Evolutionary conservation across 2,329 filamentous ascomycete genomes (phyloP).

Genomic region (Aspergillaceae sp.): DNA sequence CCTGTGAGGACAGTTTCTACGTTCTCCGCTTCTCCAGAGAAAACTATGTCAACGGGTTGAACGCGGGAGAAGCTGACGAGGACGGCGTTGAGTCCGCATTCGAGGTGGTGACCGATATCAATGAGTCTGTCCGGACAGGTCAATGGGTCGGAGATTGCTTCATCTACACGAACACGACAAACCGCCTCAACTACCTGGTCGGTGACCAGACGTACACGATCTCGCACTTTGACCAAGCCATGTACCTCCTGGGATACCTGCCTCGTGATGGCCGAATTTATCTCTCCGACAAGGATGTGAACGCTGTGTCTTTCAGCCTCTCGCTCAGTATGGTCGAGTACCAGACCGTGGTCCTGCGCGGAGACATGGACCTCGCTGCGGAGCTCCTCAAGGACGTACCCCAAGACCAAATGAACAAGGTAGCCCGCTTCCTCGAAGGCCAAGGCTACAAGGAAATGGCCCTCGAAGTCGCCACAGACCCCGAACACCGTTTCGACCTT

Average conservation of each 20-base stretch:
- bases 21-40: slow-evolving; percentile 87
- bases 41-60: slow-evolving; percentile 73
- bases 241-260: slow-evolving; percentile 93
- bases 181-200: slow-evolving; percentile 94
- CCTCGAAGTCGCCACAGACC: slow-evolving; percentile 85
- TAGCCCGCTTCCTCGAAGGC: slow-evolving; percentile 91
- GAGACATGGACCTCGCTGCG: slow-evolving; percentile 82
- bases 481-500: slow-evolving; percentile 94
- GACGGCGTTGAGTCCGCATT: slow-evolving; percentile 95
- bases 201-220: slow-evolving; percentile 97
- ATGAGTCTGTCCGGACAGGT: slow-evolving; percentile 83
- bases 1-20: slow-evolving; percentile 92
- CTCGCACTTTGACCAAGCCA: slow-evolving; percentile 88
- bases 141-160: slow-evolving; percentile 99
- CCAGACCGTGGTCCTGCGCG: slow-evolving; percentile 88
- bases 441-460: slow-evolving; percentile 96
- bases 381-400: slow-evolving; percentile 79
- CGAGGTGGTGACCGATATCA: slow-evolving; percentile 91
- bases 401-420: slow-evolving; percentile 93
- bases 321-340: slow-evolving; percentile 93
- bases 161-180: slow-evolving; percentile 95
- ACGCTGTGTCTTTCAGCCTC: slow-evolving; percentile 79
- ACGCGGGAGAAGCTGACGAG: slow-evolving; percentile 72
- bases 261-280: slow-evolving; percentile 93
- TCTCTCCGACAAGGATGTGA: slow-evolving; percentile 90